These are phyloP conservation scores for Colletotrichum destructivum DNA, from an alignment of 2,329 filamentous ascomycete genomes.

Conservation along the genomic window DNA sequence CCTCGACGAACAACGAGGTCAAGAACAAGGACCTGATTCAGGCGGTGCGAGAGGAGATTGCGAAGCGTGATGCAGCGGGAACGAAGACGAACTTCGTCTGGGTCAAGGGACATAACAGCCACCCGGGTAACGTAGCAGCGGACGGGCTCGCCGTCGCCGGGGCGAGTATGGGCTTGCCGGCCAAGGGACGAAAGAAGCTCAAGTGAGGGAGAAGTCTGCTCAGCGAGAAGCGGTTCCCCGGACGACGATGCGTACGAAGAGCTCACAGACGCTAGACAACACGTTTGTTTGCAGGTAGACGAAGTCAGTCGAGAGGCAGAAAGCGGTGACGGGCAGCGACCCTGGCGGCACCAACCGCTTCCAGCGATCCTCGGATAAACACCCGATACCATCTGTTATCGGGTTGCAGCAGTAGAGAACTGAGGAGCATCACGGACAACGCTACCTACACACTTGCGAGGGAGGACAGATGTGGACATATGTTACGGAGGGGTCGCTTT, in stretches of 20 bases:
- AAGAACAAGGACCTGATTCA: slow-evolving; percentile 90
- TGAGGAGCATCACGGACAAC: background rate
- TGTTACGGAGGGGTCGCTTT: background rate
- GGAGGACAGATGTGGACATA: slow-evolving; percentile 1
- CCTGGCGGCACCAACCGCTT: background rate
- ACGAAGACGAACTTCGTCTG: slow-evolving; percentile 82
- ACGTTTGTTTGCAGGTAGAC: background rate
- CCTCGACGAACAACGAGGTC: slow-evolving; percentile 77
- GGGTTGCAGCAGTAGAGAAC: slow-evolving; percentile 12
- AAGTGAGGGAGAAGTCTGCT: slow-evolving; percentile 7
- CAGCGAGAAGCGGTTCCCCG: background rate
- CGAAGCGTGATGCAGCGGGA: slow-evolving; percentile 74
- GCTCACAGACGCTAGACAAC: background rate
- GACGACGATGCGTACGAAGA: background rate
- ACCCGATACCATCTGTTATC: background rate
- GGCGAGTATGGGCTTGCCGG: slow-evolving; percentile 48
- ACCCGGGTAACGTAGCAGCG: slow-evolving; percentile 84
- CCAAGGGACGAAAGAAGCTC: slow-evolving; percentile 15
- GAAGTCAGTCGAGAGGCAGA: background rate
- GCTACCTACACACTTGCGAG: slow-evolving; percentile 2
- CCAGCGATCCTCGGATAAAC: background rate
- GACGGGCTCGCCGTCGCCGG: slow-evolving; percentile 79
- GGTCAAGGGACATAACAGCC: slow-evolving; percentile 87
- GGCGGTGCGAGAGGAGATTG: slow-evolving; percentile 66
- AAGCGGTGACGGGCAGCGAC: background rate